These are phyloP conservation scores for Coemansia sp. DNA, from an alignment of 192 early-diverging fungal species.

Conservation along the genomic window DNA sequence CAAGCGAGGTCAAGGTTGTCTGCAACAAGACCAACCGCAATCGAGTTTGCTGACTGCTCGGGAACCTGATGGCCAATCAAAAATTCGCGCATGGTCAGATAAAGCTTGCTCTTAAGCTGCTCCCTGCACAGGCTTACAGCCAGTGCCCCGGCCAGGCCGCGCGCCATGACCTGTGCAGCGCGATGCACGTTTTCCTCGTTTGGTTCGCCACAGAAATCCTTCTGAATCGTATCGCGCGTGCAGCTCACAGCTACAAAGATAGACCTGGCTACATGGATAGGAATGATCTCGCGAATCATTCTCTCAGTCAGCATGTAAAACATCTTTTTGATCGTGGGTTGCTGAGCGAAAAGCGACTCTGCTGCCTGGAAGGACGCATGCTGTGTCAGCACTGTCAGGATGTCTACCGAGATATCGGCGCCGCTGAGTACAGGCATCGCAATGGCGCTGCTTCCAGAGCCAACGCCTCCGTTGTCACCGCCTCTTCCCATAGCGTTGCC, in stretches of 20 bases:
- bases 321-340: slow-evolving; percentile 85
- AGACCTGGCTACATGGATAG: slow-evolving; percentile 89
- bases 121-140: slow-evolving; percentile 94
- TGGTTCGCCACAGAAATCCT: slow-evolving; percentile 95
- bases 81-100: slow-evolving; percentile 49
- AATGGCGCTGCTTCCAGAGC: slow-evolving; percentile 4
- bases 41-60: slow-evolving; percentile 70
- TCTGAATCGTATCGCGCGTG: slow-evolving; percentile 88
- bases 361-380: slow-evolving; percentile 75
- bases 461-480: background rate
- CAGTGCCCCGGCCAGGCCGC: slow-evolving; percentile 82
- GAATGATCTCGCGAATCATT: slow-evolving; percentile 87
- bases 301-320: slow-evolving; percentile 87
- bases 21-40: slow-evolving; percentile 78
- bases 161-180: slow-evolving; percentile 94
- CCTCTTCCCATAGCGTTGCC: background rate
- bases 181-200: slow-evolving; percentile 94
- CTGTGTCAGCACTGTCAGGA: slow-evolving; percentile 50
- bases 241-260: slow-evolving; percentile 92
- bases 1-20: slow-evolving; percentile 96
- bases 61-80: slow-evolving; percentile 46
- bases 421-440: slow-evolving; percentile 44
- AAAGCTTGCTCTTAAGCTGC: slow-evolving; percentile 84
- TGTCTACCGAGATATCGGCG: slow-evolving; percentile 45
- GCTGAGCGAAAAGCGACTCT: slow-evolving; percentile 74